Evolutionary conservation across 768 basidiomycete genomes (phyloP).

Genomic region (Serendipita indica): DNA sequence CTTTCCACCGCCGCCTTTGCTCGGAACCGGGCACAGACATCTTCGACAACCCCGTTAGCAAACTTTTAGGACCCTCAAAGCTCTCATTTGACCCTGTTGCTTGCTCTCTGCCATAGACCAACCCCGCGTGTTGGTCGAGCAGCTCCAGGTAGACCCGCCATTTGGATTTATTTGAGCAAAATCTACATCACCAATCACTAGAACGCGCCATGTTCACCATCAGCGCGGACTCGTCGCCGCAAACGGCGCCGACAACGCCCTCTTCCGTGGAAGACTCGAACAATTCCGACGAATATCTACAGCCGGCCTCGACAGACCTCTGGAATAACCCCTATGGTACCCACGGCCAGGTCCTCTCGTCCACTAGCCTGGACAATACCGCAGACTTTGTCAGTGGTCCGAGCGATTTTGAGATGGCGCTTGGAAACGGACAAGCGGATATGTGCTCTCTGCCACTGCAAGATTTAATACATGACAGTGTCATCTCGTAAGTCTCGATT

Average conservation of each 20-base stretch:
- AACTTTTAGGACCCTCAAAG: no score
- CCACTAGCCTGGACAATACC: neutral
- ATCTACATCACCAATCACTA: no score
- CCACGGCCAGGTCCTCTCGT: neutral
- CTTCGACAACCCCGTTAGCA: no score
- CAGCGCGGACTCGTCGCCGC: neutral
- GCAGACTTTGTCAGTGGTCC: neutral
- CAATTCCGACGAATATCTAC: conserved; percentile 7
- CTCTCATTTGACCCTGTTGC: no score
- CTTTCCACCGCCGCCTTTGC: no score
- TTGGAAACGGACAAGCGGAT: neutral
- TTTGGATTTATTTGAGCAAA: no score
- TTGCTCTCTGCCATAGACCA: no score
- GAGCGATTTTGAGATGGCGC: neutral
- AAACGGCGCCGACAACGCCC: conserved; percentile 1
- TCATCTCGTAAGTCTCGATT: conserved; percentile 8
- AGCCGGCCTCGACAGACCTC: neutral
- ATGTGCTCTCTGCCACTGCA: neutral
- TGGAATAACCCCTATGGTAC: neutral
- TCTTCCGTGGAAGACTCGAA: neutral
- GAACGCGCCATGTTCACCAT: neutral
- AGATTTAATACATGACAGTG: conserved; percentile 2
- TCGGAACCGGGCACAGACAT: no score
- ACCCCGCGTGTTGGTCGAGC: no score
- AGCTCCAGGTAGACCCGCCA: no score